Evolutionary conservation across 2,329 filamentous ascomycete species (phyloP).

Genomic region (Drechslerella coelobrocha): DNA sequence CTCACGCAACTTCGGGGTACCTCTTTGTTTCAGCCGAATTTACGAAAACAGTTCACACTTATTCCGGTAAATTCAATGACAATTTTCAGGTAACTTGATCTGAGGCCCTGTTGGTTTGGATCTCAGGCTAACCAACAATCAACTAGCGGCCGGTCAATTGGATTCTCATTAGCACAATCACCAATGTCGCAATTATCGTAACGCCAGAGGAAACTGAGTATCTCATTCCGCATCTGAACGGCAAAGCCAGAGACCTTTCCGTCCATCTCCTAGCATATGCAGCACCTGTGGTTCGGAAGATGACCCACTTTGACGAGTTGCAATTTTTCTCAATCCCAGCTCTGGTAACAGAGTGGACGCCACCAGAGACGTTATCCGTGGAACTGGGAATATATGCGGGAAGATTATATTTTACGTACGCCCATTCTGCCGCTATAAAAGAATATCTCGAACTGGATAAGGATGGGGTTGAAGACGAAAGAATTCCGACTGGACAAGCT

Average conservation of each 20-base stretch:
- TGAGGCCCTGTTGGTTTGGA: too few species aligned
- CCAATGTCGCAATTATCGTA: conserved; percentile 65
- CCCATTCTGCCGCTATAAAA: conserved; percentile 60
- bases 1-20: conserved; percentile 57
- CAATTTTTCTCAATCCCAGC: conserved; percentile 64
- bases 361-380: conserved; percentile 65
- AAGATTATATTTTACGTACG: conserved; percentile 66
- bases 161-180: conserved; percentile 65
- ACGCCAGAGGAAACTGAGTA: conserved; percentile 70
- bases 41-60: conserved; percentile 59
- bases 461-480: background rate
- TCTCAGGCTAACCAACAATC: too few species aligned
- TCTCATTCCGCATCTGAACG: conserved; percentile 28
- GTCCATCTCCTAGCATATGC: conserved; percentile 66
- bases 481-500: conserved; percentile 24
- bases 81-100: conserved; percentile 58
- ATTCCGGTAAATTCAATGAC: conserved; percentile 58
- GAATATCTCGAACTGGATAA: conserved; percentile 39
- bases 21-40: conserved; percentile 63
- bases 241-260: conserved; percentile 5
- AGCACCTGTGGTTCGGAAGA: conserved; percentile 67
- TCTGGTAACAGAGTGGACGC: conserved; percentile 58
- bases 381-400: conserved; percentile 70
- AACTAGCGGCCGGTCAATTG: conserved; percentile 66
- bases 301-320: conserved; percentile 67